Evolutionary conservation across 345 rosid species (phyloP).

Genomic region (Salix arbutifolia): DNA sequence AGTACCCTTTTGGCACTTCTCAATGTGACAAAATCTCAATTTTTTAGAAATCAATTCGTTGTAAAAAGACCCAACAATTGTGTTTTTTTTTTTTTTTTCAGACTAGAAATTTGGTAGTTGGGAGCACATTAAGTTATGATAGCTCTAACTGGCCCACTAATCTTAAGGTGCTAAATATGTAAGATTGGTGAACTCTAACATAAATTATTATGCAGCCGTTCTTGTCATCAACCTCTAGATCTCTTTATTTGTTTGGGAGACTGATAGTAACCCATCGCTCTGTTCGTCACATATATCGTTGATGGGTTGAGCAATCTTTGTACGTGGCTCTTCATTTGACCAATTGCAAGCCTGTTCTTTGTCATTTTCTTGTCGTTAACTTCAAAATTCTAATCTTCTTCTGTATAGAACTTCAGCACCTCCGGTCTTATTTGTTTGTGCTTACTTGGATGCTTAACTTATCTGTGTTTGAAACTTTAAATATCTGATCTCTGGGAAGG

Average conservation of each 20-base stretch:
- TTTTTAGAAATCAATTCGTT: neutral
- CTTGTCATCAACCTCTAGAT: neutral
- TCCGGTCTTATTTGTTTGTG: neutral
- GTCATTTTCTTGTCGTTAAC: neutral
- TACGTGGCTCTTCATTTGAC: no score
- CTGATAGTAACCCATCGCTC: neutral
- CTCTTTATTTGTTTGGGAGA: neutral
- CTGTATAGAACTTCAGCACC: neutral
- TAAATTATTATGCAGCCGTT: neutral
- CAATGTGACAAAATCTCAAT: neutral
- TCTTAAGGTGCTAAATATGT: neutral
- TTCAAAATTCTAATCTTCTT: neutral
- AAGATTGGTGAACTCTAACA: neutral
- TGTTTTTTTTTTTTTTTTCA: neutral
- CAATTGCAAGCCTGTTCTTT: neutral
- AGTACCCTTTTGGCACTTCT: neutral
- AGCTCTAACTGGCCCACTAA: neutral
- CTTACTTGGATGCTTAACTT: neutral
- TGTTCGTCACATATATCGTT: neutral
- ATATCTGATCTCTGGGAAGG: neutral
- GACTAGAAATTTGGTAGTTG: neutral
- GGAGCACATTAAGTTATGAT: neutral
- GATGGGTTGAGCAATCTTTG: neutral
- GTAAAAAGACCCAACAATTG: neutral
- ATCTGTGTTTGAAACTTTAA: neutral